Percentiles rank a stretch among this genome's conserved stretches.
phyloP scores from a whole-genome alignment of 129 eudicot genomes.

The Escallonia herrerae region DNA sequence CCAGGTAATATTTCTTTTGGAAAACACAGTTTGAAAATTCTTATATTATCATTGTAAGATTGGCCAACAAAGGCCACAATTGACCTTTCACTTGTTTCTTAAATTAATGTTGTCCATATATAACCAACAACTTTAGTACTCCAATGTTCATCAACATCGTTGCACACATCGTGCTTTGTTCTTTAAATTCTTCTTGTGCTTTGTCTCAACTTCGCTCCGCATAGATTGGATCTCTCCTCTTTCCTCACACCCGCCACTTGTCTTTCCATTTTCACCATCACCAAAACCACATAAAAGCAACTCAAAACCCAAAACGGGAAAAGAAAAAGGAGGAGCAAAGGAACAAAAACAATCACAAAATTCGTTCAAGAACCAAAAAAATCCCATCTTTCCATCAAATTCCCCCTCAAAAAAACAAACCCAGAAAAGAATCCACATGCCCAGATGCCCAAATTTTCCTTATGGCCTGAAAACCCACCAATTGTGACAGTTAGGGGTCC shows the following conservation, averaged over 20 bases:
- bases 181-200: constrained; percentile 13
- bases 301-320: background rate
- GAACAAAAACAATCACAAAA: too few species aligned
- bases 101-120: too few species aligned
- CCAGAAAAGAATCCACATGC: background rate
- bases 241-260: background rate
- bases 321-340: too few species aligned
- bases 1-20: too few species aligned
- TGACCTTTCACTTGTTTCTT: too few species aligned
- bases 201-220: constrained; percentile 25
- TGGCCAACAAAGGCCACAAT: too few species aligned
- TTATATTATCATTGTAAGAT: too few species aligned
- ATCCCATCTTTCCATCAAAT: background rate
- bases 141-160: too few species aligned
- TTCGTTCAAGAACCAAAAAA: background rate
- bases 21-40: too few species aligned
- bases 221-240: constrained; percentile 41
- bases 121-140: too few species aligned
- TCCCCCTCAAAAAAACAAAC: constrained; percentile 1
- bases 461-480: constrained; percentile 6
- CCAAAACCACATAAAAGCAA: constrained; percentile 8
- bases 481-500: background rate
- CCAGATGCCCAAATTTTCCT: background rate
- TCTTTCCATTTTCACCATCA: background rate
- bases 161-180: background rate